phyloP scores from a whole-genome alignment of 75 land plant species.

The Larix kaempferi region DNA sequence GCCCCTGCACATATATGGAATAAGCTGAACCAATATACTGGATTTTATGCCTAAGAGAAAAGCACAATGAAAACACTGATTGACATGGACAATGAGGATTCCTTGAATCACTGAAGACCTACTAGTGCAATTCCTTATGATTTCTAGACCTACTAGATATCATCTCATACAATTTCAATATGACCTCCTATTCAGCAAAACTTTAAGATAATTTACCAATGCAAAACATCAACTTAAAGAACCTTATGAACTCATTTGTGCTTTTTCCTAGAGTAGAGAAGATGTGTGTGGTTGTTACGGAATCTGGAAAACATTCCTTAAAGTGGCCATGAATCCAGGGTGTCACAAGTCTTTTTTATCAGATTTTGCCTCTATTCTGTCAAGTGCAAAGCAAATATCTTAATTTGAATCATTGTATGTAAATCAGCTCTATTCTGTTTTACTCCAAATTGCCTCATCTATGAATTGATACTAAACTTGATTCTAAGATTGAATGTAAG shows the following conservation, averaged over 20 bases:
- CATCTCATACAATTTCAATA: not conserved
- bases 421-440: not conserved
- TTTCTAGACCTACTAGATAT: not conserved
- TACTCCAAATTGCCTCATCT: not conserved
- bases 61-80: not conserved
- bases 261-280: not conserved
- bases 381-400: not conserved
- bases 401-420: not conserved
- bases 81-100: not conserved
- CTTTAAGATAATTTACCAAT: not conserved
- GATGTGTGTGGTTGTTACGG: not conserved
- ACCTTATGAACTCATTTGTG: not conserved
- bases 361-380: not conserved
- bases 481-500: not conserved
- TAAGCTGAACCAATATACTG: not conserved
- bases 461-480: not conserved
- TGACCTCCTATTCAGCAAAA: not conserved
- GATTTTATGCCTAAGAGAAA: not conserved
- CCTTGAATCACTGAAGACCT: not conserved
- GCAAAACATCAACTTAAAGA: not conserved
- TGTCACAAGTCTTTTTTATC: not conserved
- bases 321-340: not conserved
- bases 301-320: not conserved
- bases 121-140: not conserved
- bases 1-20: slow-evolving; percentile 48